Evolutionary conservation across 2,329 filamentous ascomycete species (phyloP).

Genomic region (Xylariales sp.): DNA sequence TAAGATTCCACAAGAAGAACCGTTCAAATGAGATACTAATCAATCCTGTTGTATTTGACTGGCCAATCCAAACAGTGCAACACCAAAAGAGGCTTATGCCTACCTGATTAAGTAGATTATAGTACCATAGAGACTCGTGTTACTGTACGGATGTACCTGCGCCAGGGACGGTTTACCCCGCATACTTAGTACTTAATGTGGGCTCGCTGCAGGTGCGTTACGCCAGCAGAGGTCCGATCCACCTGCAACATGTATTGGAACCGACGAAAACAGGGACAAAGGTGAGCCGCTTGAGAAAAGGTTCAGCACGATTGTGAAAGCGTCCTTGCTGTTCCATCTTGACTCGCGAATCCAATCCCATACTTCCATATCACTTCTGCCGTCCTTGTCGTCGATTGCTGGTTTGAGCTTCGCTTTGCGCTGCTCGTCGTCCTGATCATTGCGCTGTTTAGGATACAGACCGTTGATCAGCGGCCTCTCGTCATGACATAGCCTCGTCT

Average conservation of each 20-base stretch:
- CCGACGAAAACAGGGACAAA: slow-evolving; percentile 1
- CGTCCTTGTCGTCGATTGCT: not conserved
- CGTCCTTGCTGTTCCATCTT: not conserved
- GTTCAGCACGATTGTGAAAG: no score
- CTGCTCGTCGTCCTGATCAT: not conserved
- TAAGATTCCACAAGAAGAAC: no score
- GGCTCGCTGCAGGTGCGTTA: not conserved
- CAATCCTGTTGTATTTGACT: no score
- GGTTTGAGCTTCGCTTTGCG: not conserved
- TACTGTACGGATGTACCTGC: no score
- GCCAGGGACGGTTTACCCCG: no score
- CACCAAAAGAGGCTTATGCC: no score
- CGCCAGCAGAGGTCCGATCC: not conserved
- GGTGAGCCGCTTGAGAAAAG: no score
- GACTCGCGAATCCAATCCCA: not conserved
- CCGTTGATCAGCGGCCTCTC: not conserved
- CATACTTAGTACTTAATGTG: no score
- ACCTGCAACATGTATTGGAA: not conserved
- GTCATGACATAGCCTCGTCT: not conserved
- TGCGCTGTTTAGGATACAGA: not conserved
- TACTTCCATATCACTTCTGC: not conserved
- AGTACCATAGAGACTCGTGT: no score
- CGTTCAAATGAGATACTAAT: no score
- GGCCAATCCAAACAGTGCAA: no score
- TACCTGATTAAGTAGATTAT: no score